Percentiles rank a stretch among this genome's conserved stretches.
Evolutionary conservation across 306 rosid species (phyloP).

Genomic region (Medicago ruthenica): DNA sequence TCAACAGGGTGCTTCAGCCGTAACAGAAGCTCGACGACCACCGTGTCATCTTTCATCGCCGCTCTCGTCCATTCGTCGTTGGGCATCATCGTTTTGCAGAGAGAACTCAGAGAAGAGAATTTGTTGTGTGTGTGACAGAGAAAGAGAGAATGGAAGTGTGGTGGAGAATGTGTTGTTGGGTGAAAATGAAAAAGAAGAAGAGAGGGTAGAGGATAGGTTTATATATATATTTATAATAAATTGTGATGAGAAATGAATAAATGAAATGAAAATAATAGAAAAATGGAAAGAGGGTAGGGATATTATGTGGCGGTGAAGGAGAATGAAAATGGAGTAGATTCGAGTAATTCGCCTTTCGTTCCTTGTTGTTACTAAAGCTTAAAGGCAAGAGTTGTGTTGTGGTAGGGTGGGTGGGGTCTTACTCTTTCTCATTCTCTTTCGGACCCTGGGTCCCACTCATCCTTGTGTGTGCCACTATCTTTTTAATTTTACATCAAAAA

Average conservation of each 20-base stretch:
- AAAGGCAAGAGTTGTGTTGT: conserved; percentile 22
- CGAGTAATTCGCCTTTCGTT: conserved; percentile 47
- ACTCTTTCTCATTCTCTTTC: conserved; percentile 41
- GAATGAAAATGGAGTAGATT: conserved; percentile 57
- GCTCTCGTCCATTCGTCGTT: conserved; percentile 70
- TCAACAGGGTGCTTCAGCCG: conserved; percentile 61
- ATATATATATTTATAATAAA: conserved; percentile 19
- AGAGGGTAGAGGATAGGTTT: conserved; percentile 38
- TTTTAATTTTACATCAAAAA: neutral
- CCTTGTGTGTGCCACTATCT: conserved; percentile 11
- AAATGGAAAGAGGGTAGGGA: conserved; percentile 19
- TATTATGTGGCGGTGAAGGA: conserved; percentile 57
- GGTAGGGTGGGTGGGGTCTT: conserved; percentile 47
- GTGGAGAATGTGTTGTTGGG: conserved; percentile 54
- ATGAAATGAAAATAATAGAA: neutral
- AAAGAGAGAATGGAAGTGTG: conserved; percentile 4
- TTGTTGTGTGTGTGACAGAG: conserved; percentile 5
- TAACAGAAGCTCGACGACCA: conserved; percentile 74
- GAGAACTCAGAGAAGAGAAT: conserved; percentile 13
- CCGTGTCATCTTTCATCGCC: conserved; percentile 73
- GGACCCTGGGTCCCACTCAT: conserved; percentile 40
- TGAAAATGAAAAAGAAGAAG: conserved; percentile 37
- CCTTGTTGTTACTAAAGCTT: conserved; percentile 11
- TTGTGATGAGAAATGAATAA: neutral
- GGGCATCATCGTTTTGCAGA: conserved; percentile 31